Evolutionary conservation across 2,329 filamentous ascomycete genomes (phyloP).

Genomic region (Aphanocladium album): DNA sequence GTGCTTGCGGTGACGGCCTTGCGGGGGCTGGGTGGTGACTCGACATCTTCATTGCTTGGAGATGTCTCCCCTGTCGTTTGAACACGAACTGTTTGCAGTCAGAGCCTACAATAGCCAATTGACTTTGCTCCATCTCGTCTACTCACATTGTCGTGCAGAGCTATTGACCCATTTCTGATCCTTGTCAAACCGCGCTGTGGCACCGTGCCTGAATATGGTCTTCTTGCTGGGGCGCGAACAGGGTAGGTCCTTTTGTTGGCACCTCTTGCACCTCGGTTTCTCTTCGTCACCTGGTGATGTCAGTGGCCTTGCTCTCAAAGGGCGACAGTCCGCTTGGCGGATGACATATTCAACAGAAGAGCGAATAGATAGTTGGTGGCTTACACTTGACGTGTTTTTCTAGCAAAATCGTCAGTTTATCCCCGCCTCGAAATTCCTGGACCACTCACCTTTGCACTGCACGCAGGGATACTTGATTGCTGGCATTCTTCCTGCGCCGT

Average conservation of each 20-base stretch:
- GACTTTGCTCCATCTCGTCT: slow-evolving; percentile 13
- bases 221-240: slow-evolving; percentile 30
- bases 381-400: slow-evolving; percentile 24
- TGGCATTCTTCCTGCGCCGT: slow-evolving; percentile 15
- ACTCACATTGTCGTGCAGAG: slow-evolving; percentile 29
- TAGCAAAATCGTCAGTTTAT: slow-evolving; percentile 12
- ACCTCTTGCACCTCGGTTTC: slow-evolving; percentile 32
- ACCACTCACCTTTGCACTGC: slow-evolving; percentile 21
- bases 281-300: slow-evolving; percentile 30
- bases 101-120: background rate
- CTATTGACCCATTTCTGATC: slow-evolving; percentile 34
- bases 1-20: background rate
- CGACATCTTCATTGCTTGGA: background rate
- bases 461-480: slow-evolving; percentile 20
- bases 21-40: background rate
- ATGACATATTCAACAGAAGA: too few species aligned
- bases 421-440: background rate
- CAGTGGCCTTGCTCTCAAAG: background rate
- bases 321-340: too few species aligned
- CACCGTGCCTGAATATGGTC: slow-evolving; percentile 33
- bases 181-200: slow-evolving; percentile 27
- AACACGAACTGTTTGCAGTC: slow-evolving; percentile 3
- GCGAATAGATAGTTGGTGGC: background rate
- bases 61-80: slow-evolving; percentile 10
- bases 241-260: slow-evolving; percentile 27